Evolutionary conservation across 805 yeast genomes (phyloP).

Genomic region (Kuraishia hungarica): DNA sequence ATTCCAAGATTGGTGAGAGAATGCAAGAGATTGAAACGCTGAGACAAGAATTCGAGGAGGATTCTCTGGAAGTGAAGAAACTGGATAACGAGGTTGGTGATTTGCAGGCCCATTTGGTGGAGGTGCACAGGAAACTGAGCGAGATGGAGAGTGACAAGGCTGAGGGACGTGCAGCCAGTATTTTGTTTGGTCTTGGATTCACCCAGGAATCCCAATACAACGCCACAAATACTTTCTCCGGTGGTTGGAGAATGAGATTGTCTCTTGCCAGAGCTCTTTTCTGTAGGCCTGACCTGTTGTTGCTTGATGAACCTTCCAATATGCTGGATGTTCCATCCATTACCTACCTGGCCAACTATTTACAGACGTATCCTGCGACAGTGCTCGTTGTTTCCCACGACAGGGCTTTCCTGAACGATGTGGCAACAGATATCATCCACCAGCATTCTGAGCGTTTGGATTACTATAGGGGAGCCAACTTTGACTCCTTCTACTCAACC

Average conservation of each 20-base stretch:
- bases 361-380: constrained; percentile 86
- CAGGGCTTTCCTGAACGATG: constrained; percentile 93
- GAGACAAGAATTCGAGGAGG: constrained; percentile 66
- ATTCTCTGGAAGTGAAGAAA: constrained; percentile 62
- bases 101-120: constrained; percentile 68
- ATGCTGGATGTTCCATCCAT: constrained; percentile 99
- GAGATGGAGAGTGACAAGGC: constrained; percentile 98
- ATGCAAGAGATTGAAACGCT: constrained; percentile 66
- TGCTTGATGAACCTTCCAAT: constrained; percentile 98
- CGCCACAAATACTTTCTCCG: constrained; percentile 89
- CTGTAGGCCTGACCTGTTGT: constrained; percentile 89
- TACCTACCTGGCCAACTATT: constrained; percentile 82
- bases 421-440: constrained; percentile 95
- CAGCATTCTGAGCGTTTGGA: constrained; percentile 97
- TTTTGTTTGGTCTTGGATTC: constrained; percentile 89
- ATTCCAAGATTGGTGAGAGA: constrained; percentile 63
- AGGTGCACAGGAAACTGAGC: constrained; percentile 69
- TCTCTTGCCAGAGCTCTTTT: constrained; percentile 97
- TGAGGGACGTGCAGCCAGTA: constrained; percentile 93
- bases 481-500: constrained; percentile 87
- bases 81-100: constrained; percentile 89
- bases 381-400: constrained; percentile 96
- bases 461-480: constrained; percentile 89
- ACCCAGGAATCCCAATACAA: constrained; percentile 74
- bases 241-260: constrained; percentile 99